Conservation (phyloP, 1,284 basidiomycete genomes). For the Microbotryum silenes-acaulis region DNA sequence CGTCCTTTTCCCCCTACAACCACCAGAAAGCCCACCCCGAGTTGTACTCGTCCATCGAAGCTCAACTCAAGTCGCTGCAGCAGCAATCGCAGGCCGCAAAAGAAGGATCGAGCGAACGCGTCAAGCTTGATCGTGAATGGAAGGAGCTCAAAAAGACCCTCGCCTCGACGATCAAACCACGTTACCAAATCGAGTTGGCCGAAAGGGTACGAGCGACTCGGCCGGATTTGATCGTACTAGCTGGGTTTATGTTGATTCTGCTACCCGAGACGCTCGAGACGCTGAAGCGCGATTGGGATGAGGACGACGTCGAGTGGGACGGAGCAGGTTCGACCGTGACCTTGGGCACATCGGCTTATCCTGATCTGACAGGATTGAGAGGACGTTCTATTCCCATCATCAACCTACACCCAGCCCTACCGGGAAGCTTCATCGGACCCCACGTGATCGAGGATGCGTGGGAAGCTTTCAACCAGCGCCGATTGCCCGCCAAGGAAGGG, state of each 20-base stretch:
- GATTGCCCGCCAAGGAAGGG: neutral
- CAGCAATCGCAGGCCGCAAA: neutral
- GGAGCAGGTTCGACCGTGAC: conserved; percentile 1
- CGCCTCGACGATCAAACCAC: neutral
- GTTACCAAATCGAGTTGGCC: conserved; percentile 77
- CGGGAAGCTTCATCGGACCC: conserved; percentile 88
- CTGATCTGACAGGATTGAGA: conserved; percentile 12
- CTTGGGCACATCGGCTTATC: conserved; percentile 19
- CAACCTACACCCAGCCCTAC: conserved; percentile 93
- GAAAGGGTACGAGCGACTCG: conserved; percentile 53
- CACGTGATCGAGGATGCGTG: conserved; percentile 82
- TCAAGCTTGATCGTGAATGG: neutral
- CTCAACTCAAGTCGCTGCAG: neutral
- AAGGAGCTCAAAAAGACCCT: conserved; percentile 1
- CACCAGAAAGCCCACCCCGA: conserved; percentile 68
- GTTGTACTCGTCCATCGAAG: neutral
- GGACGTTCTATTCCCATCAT: conserved; percentile 67
- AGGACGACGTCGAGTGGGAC: neutral
- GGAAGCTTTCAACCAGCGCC: conserved; percentile 66
- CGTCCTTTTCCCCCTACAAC: conserved; percentile 75
- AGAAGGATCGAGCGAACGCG: neutral
- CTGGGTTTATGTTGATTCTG: conserved; percentile 96
- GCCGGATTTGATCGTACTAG: conserved; percentile 84
- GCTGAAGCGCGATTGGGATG: conserved; percentile 35
- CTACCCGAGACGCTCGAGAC: conserved; percentile 48